Evolutionary conservation across 2,329 filamentous ascomycete genomes (phyloP), one percentile per base, ranked within the genome.

Genomic region (Alternaria sp.): DNA sequence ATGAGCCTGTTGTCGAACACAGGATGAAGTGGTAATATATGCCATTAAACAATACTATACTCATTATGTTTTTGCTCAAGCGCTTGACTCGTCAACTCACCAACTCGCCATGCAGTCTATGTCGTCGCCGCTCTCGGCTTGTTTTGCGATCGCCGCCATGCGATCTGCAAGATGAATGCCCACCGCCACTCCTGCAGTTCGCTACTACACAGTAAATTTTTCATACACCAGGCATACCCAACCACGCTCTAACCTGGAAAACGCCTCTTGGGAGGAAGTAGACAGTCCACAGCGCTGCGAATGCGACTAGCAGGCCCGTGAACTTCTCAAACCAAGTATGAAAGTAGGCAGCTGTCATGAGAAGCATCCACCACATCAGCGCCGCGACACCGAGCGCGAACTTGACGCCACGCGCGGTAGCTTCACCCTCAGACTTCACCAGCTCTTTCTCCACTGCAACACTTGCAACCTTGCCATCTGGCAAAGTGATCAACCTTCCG

Each of bases 261-360:
- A 82, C 68, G 1, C 77, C 82, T 48, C 82, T 74, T 3, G 83
- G 83, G 48, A 82, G 69, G 62, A 84, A 84, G 66, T 85, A 85
- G 6, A 84, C 78, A 2, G 71, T 58, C 65, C 80, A 83, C 16
- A 85, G 65, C 8, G 78, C 80, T 14, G 65, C 64, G 63, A 83
- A 82, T 1, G 82, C 83, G 22, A 84, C 81, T n/a, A 82, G 22
- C 52, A 84, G 68, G 0, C 82, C 83, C 16, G 82, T 84, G 52
- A 83, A 81, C 90, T 98, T 99, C 82, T 99, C 95, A 71, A 96
- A 89, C 94, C 94, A 98, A 0, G 95, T 99, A 79, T 99, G 95
- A 74, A 99, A 99, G 84, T 94, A 99, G 39, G 96, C 94, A 3
- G 94, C 94, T 41, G 95, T 99, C 95, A 99, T 99, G 62, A 98